Base-by-base conservation (phyloP, 345 rosid species). In the Aethionema arabicum region DNA sequence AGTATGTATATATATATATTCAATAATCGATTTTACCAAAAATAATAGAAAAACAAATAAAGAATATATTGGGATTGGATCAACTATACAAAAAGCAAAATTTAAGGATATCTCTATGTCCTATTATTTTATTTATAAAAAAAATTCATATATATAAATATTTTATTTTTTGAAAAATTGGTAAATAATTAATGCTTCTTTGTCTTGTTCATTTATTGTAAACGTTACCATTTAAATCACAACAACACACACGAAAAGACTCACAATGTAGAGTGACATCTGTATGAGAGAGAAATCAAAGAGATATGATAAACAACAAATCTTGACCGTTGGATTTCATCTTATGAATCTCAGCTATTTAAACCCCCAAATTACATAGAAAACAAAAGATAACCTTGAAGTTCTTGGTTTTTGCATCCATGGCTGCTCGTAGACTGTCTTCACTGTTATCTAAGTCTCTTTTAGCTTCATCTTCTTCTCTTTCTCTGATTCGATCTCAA, bases 341-440 rank as follows among this genome's bases (percentile, higher is more conserved):
- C 11, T 70, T 4, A 39, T 63, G 56, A 30, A 32, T 14, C 15
- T 48, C 39, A 21, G 8, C 36, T n/a, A 27, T 63, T 37, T 37
- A 46, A 45, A 15, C 31, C 9, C 58, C n/a, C n/a, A n/a, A n/a
- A 62, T 5, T 8, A 47, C 6, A 46, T 13, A 42, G 11, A 21
- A 14, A 46, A 35, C 35, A 56, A 63, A 45, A 55, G 66, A 71
- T 57, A 58, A 40, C 31, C 27, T 61, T 32, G 37, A 33, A 6
- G 40, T 30, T 21, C 27, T 69, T 38, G 45, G 21, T 10, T 44
- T 31, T n/a, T 35, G 37, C 37, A 49, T 77, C 72, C 53, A 82
- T 85, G 88, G 87, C 88, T 11, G 78, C 85, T 79, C 80, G 82
- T 43, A 80, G 83, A 76, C 63, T 80, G 35, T 74, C 85, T 42